These are phyloP conservation scores for Trichoderma citrinoviride DNA, from an alignment of 2,329 filamentous ascomycete genomes.

Conservation along the genomic window DNA sequence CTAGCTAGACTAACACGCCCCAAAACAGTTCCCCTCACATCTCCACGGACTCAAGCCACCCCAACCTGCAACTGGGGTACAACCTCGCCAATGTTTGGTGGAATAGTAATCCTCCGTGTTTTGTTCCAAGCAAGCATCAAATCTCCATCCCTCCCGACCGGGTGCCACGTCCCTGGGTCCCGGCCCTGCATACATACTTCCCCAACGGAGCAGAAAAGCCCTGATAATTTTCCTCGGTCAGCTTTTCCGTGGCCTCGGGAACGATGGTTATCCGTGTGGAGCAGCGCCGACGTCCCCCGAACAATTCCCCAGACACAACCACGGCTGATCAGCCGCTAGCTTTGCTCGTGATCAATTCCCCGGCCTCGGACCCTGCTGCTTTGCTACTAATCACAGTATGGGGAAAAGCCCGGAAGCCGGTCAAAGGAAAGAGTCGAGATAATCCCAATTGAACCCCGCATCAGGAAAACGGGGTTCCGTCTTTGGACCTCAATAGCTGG, in stretches of 20 bases:
- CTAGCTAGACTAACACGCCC: too few relatives aligned
- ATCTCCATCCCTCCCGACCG: too few relatives aligned
- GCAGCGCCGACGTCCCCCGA: slow-evolving; percentile 1
- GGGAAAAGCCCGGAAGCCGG: slow-evolving; percentile 3
- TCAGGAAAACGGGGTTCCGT: slow-evolving; percentile 10
- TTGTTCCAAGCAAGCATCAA: too few relatives aligned
- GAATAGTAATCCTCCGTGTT: too few relatives aligned
- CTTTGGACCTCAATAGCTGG: neutral
- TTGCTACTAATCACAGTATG: neutral
- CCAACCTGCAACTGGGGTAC: too few relatives aligned
- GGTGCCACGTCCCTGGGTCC: too few relatives aligned
- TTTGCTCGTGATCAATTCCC: neutral
- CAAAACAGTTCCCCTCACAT: too few relatives aligned
- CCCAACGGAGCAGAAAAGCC: too few relatives aligned
- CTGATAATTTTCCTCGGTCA: neutral
- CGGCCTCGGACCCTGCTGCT: neutral
- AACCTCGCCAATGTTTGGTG: too few relatives aligned
- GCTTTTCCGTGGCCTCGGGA: slow-evolving; percentile 14
- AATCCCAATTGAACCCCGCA: slow-evolving; percentile 1
- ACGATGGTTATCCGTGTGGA: slow-evolving; percentile 10
- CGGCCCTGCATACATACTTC: too few relatives aligned
- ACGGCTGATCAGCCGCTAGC: neutral
- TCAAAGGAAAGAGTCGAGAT: neutral
- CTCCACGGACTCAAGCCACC: too few relatives aligned
- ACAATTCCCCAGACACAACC: slow-evolving; percentile 15